phyloP scores from a whole-genome alignment of 257 asterid genomes.

The Osmanthus fragrans region DNA sequence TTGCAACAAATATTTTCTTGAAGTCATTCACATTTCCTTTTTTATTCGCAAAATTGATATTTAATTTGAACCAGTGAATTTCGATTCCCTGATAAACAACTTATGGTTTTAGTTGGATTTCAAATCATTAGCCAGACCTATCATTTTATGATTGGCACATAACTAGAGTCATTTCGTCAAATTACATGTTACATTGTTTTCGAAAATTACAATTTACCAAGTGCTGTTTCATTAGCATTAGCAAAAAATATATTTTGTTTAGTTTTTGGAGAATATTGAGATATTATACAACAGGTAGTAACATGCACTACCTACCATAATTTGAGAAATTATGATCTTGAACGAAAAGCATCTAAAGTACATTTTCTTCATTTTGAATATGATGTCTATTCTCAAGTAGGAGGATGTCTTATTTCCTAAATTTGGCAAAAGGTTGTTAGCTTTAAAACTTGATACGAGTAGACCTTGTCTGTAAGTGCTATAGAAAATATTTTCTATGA shows the following conservation, averaged over 20 bases:
- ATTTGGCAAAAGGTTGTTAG: not conserved
- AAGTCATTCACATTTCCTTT: not conserved
- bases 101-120: not conserved
- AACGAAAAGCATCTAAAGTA: not conserved
- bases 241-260: not conserved
- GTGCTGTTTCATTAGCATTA: too few relatives aligned
- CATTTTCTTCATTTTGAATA: not conserved
- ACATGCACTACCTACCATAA: not conserved
- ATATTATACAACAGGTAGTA: not conserved
- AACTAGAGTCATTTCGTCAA: not conserved
- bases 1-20: not conserved
- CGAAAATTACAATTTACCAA: not conserved
- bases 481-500: not conserved
- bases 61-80: not conserved
- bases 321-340: not conserved
- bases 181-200: not conserved
- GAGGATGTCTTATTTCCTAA: not conserved
- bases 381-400: not conserved
- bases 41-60: not conserved
- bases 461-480: not conserved
- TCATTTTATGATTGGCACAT: not conserved
- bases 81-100: not conserved
- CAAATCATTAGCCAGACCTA: not conserved
- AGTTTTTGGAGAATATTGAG: not conserved
- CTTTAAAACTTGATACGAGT: not conserved